phyloP scores from a whole-genome alignment of 345 rosid genomes.

The Populus ilicifolia region DNA sequence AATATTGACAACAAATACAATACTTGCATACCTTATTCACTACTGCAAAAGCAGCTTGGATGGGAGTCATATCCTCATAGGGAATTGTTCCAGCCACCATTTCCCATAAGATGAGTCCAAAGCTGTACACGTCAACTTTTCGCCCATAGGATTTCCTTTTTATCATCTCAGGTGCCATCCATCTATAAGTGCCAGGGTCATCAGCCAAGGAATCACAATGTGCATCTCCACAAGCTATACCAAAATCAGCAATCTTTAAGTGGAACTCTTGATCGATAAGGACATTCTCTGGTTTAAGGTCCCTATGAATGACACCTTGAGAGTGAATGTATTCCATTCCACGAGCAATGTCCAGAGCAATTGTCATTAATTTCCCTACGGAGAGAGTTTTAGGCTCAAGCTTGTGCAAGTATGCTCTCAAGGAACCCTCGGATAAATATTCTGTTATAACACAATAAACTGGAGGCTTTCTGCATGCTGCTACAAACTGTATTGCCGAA shows the following conservation, averaged over 20 bases:
- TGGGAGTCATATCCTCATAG: slow-evolving; percentile 94
- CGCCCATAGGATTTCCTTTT: slow-evolving; percentile 76
- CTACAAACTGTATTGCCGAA: slow-evolving; percentile 52
- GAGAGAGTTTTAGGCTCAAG: slow-evolving; percentile 75
- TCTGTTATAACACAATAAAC: slow-evolving; percentile 69
- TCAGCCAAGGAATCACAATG: slow-evolving; percentile 76
- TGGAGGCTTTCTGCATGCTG: slow-evolving; percentile 67
- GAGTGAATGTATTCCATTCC: slow-evolving; percentile 97
- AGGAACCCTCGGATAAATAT: slow-evolving; percentile 67
- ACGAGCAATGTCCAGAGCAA: slow-evolving; percentile 76
- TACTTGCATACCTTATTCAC: slow-evolving; percentile 67
- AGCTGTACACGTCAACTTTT: slow-evolving; percentile 90
- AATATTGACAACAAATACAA: not conserved
- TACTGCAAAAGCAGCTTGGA: slow-evolving; percentile 99
- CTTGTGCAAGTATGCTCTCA: slow-evolving; percentile 90
- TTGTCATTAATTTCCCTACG: slow-evolving; percentile 50
- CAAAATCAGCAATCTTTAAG: slow-evolving; percentile 90
- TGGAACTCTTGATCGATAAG: slow-evolving; percentile 69
- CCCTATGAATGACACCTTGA: slow-evolving; percentile 82
- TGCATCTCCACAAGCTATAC: slow-evolving; percentile 92
- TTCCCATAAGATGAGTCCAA: slow-evolving; percentile 96
- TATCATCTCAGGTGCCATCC: slow-evolving; percentile 99
- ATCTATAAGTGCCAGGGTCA: slow-evolving; percentile 96
- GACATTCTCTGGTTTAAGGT: slow-evolving; percentile 95
- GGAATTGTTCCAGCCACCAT: slow-evolving; percentile 91